Base-by-base conservation (phyloP, 345 rosid species). In the Lepidium africanum region DNA sequence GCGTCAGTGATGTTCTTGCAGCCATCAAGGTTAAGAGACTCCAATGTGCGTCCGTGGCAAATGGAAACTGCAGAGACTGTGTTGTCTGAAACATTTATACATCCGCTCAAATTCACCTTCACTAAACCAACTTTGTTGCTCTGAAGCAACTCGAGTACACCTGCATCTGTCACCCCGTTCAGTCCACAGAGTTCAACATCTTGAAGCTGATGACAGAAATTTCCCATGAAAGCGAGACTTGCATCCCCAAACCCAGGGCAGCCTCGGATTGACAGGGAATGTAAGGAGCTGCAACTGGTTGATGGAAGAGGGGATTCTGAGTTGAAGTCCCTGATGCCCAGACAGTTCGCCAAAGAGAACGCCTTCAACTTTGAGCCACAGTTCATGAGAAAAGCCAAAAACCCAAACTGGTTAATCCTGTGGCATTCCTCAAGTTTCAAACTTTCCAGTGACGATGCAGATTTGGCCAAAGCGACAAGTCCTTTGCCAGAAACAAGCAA, bases 391-490 rank as follows among this genome's bases (percentile, higher is more conserved):
- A 85, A 77, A 67, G 88, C 87, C 30, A 94, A 82, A 58, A 87
- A 59, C 57, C 97, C 99, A 71, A 78, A 75, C 48, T 87, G 96
- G 86, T 92, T 81, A 74, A 94, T 82, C 86, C 85, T 84, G 85
- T 94, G 93, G 87, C 99, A 94, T 81, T 91, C 97, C 69, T 91
- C 96, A 70, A 94, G 80, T 49, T 82, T 84, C 78, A 94, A 76
- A 82, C 84, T 83, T 79, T 94, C 97, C 48, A 94, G 76, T 23
- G 84, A 83, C 45, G 38, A 49, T 0, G 91, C 85, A 43, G 84
- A 82, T 80, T 86, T 91, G 14, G 86, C 80, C 47, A 94, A 82
- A 23, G 85, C 86, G 57, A 86, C 85, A 46, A 94, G 76, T 39
- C 99, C 99, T 21, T 76, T 86, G 67, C 92, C 96, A 13, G 99